Evolutionary conservation across 176 grass and related monocot genomes (phyloP), one percentile per base, ranked within the genome.

Genomic region (Panicum miliaceum): DNA sequence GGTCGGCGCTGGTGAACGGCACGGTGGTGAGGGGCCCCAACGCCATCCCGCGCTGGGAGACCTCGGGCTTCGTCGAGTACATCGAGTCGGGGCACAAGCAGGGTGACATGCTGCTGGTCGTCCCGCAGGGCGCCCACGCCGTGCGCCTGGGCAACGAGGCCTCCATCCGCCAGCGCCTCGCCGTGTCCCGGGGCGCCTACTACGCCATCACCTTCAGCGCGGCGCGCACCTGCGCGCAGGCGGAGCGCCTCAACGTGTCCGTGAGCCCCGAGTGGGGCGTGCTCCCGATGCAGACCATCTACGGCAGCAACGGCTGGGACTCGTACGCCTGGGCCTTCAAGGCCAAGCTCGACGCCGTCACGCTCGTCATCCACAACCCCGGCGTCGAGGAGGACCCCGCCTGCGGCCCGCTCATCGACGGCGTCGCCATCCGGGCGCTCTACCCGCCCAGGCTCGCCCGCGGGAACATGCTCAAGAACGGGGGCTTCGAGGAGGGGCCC

Each of bases 31-130:
- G 53, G 7, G 86, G 89, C 75, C 77, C 69, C 26, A 45, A 76
- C 51, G 89, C 95, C 0, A 87, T 94, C 78, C 95, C 90, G 4
- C 18, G 8, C 2, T 98, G 95, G 95, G 79, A 90, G 85, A 87
- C 92, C 6, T 84, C 90, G 0, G 95, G 95, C 0, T 95, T 90
- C 61, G 95, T 98, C 27, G 95, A 98, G 89, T 98, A 95, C 82
- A 93, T 98, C 81, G 89, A 93, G 87, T 94, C 95, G 4, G 95
- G 95, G 3, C 92, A 93, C 89, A 95, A 94, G 90, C 95, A 95
- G 68, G 92, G 95, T 0, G 95, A 94, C 92, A 94, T 94, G 95
- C 92, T 98, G 12, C 92, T 98, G 27, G 84, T 91, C 12, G 95
- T 98, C 25, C 95, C 95, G 14, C 88, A 98, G 84, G 95, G 92